Evolutionary conservation across 2,329 filamentous ascomycete species (phyloP).

Genomic region (Ascomycota sp.): DNA sequence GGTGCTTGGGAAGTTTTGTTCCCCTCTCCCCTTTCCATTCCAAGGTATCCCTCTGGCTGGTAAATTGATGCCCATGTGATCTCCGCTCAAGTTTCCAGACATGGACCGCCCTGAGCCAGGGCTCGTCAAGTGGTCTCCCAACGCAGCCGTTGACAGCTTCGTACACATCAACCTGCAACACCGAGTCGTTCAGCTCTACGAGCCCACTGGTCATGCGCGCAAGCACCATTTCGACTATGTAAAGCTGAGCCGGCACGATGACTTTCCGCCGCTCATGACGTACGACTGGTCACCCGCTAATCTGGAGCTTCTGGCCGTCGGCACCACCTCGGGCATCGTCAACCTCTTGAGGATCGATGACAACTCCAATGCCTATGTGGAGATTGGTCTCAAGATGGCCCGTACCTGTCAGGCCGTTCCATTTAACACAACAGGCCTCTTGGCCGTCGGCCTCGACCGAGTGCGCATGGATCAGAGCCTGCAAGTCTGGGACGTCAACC

Average conservation of each 20-base stretch:
- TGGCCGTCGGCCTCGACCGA: conserved; percentile 63
- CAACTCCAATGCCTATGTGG: conserved; percentile 40
- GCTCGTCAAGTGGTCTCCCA: conserved; percentile 46
- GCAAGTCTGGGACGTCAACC: conserved; percentile 63
- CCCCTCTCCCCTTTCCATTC: too few relatives aligned
- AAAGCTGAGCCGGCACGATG: conserved; percentile 37
- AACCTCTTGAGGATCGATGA: conserved; percentile 55
- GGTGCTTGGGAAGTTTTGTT: too few relatives aligned
- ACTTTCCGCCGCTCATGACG: conserved; percentile 41
- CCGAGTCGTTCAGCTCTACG: conserved; percentile 40
- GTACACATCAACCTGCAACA: conserved; percentile 45
- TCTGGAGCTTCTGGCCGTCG: conserved; percentile 51
- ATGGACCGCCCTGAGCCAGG: conserved; percentile 42
- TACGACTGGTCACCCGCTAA: conserved; percentile 46
- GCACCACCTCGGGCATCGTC: conserved; percentile 55
- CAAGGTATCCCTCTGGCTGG: too few relatives aligned
- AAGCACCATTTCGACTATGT: conserved; percentile 35
- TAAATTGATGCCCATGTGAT: too few relatives aligned
- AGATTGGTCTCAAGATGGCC: conserved; percentile 53
- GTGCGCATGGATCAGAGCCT: conserved; percentile 67
- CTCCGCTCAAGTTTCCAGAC: conserved; percentile 3
- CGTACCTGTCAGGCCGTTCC: conserved; percentile 65
- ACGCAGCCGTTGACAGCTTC: conserved; percentile 35
- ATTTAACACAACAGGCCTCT: conserved; percentile 49
- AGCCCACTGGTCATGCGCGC: conserved; percentile 38